Evolutionary conservation across 2,329 filamentous ascomycete genomes (phyloP).

Genomic region (Cordyceps javanica): DNA sequence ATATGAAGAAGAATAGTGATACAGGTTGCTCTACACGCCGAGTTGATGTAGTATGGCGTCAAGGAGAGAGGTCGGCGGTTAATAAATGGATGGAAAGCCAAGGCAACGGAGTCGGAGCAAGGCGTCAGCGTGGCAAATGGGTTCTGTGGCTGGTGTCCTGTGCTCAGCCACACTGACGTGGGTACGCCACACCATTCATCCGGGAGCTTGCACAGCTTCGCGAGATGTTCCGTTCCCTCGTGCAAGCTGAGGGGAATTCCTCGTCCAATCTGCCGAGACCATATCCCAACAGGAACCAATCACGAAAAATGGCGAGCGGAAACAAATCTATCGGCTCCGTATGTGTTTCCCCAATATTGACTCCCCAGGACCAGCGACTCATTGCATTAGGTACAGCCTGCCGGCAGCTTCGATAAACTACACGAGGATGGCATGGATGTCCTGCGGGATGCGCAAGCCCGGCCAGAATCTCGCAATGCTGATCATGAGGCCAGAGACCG

Average conservation of each 20-base stretch:
- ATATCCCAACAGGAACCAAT: neutral
- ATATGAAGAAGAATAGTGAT: neutral
- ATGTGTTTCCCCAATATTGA: constrained; percentile 16
- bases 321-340: neutral
- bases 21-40: neutral
- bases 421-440: constrained; percentile 31
- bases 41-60: neutral
- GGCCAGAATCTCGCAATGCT: constrained; percentile 28
- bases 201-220: constrained; percentile 7
- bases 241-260: neutral
- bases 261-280: neutral
- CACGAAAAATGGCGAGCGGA: neutral
- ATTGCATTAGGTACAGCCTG: constrained; percentile 21
- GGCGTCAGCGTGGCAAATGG: constrained; percentile 11
- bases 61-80: neutral
- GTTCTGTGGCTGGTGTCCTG: constrained; percentile 2
- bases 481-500: constrained; percentile 35
- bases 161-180: constrained; percentile 8
- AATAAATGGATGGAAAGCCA: neutral
- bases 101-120: neutral
- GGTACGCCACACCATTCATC: constrained; percentile 9
- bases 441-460: constrained; percentile 33
- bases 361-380: neutral
- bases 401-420: constrained; percentile 35
- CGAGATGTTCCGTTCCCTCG: constrained; percentile 2